Percentiles rank a stretch among this genome's conserved stretches.
Conservation (phyloP, 2,329 filamentous ascomycete species). For the Zasmidium angulare region DNA sequence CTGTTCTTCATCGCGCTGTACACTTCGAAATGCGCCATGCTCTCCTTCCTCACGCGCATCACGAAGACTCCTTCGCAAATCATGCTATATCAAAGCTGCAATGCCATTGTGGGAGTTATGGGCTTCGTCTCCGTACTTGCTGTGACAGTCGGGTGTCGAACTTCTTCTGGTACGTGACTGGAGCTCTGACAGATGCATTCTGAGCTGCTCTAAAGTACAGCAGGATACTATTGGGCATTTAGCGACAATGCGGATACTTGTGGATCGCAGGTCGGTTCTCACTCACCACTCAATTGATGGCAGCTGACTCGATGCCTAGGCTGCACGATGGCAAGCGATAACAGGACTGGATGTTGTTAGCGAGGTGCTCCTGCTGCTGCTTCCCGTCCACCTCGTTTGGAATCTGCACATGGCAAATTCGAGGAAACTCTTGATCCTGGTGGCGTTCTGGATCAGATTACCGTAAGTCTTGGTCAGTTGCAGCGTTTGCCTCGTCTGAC, state of each 20-base stretch:
- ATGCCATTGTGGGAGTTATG: slow-evolving; percentile 23
- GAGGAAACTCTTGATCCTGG: slow-evolving; percentile 37
- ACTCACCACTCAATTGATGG: not conserved
- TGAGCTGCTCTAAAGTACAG: not conserved
- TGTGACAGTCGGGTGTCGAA: slow-evolving; percentile 28
- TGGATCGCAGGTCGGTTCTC: slow-evolving; percentile 26
- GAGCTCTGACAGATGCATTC: not conserved
- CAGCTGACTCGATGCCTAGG: slow-evolving; percentile 17
- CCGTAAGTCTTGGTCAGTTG: slow-evolving; percentile 28
- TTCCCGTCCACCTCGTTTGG: slow-evolving; percentile 38
- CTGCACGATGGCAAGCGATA: slow-evolving; percentile 38
- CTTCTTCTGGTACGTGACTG: slow-evolving; percentile 13
- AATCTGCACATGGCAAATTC: slow-evolving; percentile 37
- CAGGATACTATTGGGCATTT: slow-evolving; percentile 33
- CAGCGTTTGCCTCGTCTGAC: not conserved
- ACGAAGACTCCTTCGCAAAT: slow-evolving; percentile 29
- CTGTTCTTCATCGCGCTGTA: slow-evolving; percentile 33
- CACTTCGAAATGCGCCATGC: slow-evolving; percentile 33
- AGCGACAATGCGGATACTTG: slow-evolving; percentile 26
- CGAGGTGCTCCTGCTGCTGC: slow-evolving; percentile 33
- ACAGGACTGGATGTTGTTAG: slow-evolving; percentile 42
- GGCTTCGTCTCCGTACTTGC: slow-evolving; percentile 32
- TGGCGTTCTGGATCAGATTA: slow-evolving; percentile 40
- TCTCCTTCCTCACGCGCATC: slow-evolving; percentile 34
- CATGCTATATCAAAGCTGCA: slow-evolving; percentile 28